These are phyloP conservation scores for Dissophora globulifera DNA, from an alignment of 192 early-diverging fungal species.

Conservation along the genomic window DNA sequence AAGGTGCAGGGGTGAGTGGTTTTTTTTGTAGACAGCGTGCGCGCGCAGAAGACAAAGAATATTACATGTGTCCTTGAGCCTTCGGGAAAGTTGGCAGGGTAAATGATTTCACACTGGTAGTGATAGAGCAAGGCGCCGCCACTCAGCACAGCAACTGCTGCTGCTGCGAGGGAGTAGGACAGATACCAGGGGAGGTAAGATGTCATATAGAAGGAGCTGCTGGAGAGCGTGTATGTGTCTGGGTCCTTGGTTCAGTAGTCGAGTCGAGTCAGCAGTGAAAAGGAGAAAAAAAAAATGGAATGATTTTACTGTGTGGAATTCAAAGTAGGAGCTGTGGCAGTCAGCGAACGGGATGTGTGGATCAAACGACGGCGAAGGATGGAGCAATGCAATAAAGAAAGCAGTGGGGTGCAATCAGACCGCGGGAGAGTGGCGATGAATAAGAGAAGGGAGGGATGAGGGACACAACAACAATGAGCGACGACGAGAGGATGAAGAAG, in stretches of 20 bases:
- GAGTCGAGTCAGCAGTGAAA: too few relatives aligned
- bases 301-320: too few relatives aligned
- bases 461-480: neutral
- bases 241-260: neutral
- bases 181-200: slow-evolving; percentile 58
- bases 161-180: slow-evolving; percentile 56
- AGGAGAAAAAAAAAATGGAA: too few relatives aligned
- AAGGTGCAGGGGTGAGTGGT: neutral
- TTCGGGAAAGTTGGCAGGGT: slow-evolving; percentile 71
- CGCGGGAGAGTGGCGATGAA: neutral
- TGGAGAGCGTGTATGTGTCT: neutral
- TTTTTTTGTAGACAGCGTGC: too few relatives aligned
- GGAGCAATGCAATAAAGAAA: too few relatives aligned
- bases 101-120: slow-evolving; percentile 84
- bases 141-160: slow-evolving; percentile 56
- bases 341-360: too few relatives aligned
- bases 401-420: neutral
- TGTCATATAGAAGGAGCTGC: slow-evolving; percentile 8
- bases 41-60: too few relatives aligned
- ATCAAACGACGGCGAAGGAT: too few relatives aligned
- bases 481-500: slow-evolving; percentile 1
- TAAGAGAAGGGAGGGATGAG: neutral
- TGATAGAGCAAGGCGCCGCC: slow-evolving; percentile 66
- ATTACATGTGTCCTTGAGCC: slow-evolving; percentile 62
- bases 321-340: too few relatives aligned